Conservation (phyloP, 495 filamentous ascomycete genomes). For the Neurospora hispaniola region DNA sequence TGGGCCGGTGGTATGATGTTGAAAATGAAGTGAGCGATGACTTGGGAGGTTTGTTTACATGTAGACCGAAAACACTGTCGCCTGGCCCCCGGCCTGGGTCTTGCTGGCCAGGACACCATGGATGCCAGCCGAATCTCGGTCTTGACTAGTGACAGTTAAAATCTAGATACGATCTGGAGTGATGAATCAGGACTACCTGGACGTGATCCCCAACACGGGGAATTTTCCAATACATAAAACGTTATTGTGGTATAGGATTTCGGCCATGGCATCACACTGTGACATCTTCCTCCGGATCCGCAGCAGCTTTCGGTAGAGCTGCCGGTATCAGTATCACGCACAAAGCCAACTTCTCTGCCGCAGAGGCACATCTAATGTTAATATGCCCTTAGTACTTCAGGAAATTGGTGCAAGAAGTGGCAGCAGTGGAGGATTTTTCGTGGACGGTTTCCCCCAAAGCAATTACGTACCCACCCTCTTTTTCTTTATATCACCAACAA, state of each 20-base stretch:
- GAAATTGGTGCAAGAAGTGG: not conserved
- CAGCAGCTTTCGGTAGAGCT: not conserved
- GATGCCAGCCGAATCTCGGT: not conserved
- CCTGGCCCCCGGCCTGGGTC: not conserved
- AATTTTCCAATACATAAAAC: not conserved
- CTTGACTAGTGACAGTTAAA: not conserved
- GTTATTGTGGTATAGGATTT: not conserved
- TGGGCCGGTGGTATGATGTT: not conserved
- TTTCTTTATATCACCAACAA: not conserved
- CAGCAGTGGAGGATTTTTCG: too few species aligned
- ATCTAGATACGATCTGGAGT: not conserved
- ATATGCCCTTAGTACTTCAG: not conserved
- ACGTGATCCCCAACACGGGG: not conserved
- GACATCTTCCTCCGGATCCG: not conserved
- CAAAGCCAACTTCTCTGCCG: not conserved
- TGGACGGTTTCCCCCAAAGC: not conserved
- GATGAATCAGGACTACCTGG: not conserved
- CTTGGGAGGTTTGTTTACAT: not conserved
- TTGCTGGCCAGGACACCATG: not conserved
- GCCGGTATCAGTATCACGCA: not conserved
- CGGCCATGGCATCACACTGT: not conserved
- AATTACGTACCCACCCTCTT: not conserved
- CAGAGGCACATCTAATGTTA: too few species aligned
- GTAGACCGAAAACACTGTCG: not conserved
- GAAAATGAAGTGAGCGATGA: not conserved